Base-by-base conservation (phyloP, 805 yeast genomes). In the Lachancea thermotolerans region DNA sequence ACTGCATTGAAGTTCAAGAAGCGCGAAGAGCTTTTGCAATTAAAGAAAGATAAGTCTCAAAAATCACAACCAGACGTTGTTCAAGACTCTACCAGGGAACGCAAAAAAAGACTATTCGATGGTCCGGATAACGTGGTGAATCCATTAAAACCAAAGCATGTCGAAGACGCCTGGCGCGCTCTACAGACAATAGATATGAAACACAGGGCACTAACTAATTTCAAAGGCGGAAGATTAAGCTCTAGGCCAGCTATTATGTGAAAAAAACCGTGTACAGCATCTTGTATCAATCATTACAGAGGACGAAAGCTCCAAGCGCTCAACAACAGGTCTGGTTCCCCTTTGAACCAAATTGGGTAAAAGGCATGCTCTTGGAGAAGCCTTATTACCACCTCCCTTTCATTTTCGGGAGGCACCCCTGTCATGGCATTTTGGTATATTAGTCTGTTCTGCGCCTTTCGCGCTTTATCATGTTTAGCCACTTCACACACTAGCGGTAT, bases 91-190 rank as follows among this genome's bases (percentile, higher is more conserved):
- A 64, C 70, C 44, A 69, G 74, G 50, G 39, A 43, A 14, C 72
- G 76, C 50, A 65, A 76, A 30, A 77, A 76, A 48, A 75, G 82
- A 47, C 60, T 89, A 40, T 89, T 89, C 60, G 96, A 87, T 63
- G 91, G 85, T 31, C 96, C 96, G 1, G 95, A 88, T 56, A 87
- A 86, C 56, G 78, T 82, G 42, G 84, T 82, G 12, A 77, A 77
- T 45, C 96, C 96, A 0, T 72, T 90, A 32, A 69, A 78, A 59
- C 86, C 91, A 0, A 77, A 78, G 47, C 96, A 90, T 62, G 81
- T 90, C 10, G 81, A 82, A 48, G 96, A 88, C 58, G 96, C 97
- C 0, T 88, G 93, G 89, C 71, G 96, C 56, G 67, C 82, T 43
- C 64, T 87, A 36, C 96, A 89, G 62, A 65, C 71, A 1, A 67